Percentiles rank a stretch among this genome's conserved stretches.
Evolutionary conservation across 1,139 yeast genomes (phyloP).

Genomic region (Candida pseudoviswanathii): DNA sequence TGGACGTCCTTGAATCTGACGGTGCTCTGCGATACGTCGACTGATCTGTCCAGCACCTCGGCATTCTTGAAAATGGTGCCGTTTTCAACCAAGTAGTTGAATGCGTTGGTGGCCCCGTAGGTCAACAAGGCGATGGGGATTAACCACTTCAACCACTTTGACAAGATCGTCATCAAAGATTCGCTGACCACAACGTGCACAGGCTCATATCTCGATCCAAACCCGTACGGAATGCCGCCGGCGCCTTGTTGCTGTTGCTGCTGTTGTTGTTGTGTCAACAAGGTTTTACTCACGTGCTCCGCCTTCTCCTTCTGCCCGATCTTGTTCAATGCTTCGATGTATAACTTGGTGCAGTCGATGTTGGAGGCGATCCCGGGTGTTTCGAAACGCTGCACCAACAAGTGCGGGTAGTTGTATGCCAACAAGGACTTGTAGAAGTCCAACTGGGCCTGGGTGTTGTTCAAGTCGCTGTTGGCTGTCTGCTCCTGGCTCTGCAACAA

Average conservation of each 20-base stretch:
- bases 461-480: constrained; percentile 72
- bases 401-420: constrained; percentile 84
- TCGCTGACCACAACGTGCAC: constrained; percentile 90
- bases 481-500: constrained; percentile 74
- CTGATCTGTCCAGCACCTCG: constrained; percentile 72
- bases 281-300: constrained; percentile 50
- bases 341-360: constrained; percentile 74
- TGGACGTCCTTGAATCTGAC: constrained; percentile 92
- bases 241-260: constrained; percentile 24
- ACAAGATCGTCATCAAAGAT: constrained; percentile 70
- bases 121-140: constrained; percentile 74
- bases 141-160: constrained; percentile 90
- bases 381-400: constrained; percentile 89
- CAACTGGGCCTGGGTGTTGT: constrained; percentile 73
- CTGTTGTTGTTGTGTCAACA: constrained; percentile 16
- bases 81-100: constrained; percentile 80
- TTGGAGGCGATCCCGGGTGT: constrained; percentile 86
- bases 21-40: constrained; percentile 83
- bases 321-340: constrained; percentile 76
- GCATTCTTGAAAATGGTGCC: constrained; percentile 81
- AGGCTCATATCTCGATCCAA: constrained; percentile 67
- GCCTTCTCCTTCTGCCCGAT: constrained; percentile 82
- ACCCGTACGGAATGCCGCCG: constrained; percentile 36
- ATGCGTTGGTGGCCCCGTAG: constrained; percentile 74
- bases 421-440: constrained; percentile 75